phyloP scores from a whole-genome alignment of 176 grass and related monocot species.

The Cenchrus purpureus region DNA sequence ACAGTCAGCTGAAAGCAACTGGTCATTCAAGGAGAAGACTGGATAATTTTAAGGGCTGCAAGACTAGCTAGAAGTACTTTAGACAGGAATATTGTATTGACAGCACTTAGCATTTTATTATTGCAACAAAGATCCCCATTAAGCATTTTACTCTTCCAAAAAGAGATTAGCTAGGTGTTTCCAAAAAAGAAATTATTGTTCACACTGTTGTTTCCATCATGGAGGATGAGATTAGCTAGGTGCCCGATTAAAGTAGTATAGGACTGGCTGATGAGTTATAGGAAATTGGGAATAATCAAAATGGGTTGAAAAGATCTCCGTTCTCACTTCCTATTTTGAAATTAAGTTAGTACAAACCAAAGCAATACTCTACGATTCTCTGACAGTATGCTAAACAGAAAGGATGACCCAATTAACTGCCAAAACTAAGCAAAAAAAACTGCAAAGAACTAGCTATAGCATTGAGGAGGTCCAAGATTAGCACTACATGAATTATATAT shows the following conservation, averaged over 20 bases:
- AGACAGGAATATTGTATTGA: background rate
- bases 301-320: background rate
- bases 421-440: constrained; percentile 1
- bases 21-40: constrained; percentile 32
- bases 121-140: background rate
- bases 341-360: background rate
- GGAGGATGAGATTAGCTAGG: background rate
- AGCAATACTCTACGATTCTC: background rate
- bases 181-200: background rate
- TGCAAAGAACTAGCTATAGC: background rate
- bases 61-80: constrained; percentile 21
- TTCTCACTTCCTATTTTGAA: constrained; percentile 7
- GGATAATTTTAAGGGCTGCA: constrained; percentile 9
- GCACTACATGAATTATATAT: background rate
- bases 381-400: constrained; percentile 9
- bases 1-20: constrained; percentile 35
- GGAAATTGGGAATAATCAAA: background rate
- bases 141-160: background rate
- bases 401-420: background rate
- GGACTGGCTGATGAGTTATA: background rate
- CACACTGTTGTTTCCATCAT: background rate
- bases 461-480: constrained; percentile 7
- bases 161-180: too few species aligned
- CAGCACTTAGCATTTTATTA: background rate
- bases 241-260: constrained; percentile 20